Evolutionary conservation across 169 alveolate species (phyloP).

Genomic region (Plasmodium gonderi): DNA sequence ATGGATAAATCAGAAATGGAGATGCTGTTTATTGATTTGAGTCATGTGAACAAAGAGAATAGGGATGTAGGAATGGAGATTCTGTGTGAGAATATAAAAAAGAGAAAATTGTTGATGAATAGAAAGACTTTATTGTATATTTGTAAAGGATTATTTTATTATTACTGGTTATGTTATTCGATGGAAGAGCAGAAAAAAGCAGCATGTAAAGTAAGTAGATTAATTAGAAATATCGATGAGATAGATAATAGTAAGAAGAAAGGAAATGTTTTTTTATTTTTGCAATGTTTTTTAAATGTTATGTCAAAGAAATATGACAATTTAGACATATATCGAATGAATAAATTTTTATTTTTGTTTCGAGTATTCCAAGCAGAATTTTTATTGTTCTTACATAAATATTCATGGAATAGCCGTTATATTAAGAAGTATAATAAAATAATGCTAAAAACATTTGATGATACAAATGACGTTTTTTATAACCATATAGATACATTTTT

Average conservation of each 20-base stretch:
- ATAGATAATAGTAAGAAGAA: background rate
- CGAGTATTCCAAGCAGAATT: constrained; percentile 51
- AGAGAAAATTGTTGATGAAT: background rate
- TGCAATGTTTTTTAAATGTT: constrained; percentile 27
- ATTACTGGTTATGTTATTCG: constrained; percentile 68
- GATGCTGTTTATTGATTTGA: constrained; percentile 8
- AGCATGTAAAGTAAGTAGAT: constrained; percentile 44
- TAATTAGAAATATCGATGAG: constrained; percentile 21
- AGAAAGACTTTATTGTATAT: constrained; percentile 4
- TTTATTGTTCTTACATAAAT: constrained; percentile 33
- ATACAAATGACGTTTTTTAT: constrained; percentile 29
- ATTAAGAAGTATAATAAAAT: constrained; percentile 42
- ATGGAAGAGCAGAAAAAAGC: constrained; percentile 25
- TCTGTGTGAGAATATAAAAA: constrained; percentile 12
- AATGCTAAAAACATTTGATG: constrained; percentile 20
- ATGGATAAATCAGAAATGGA: constrained; percentile 12
- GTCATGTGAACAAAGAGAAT: constrained; percentile 46
- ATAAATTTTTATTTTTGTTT: constrained; percentile 50
- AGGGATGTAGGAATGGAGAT: constrained; percentile 26
- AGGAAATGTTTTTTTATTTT: constrained; percentile 17
- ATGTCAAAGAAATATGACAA: constrained; percentile 51
- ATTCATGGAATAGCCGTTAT: constrained; percentile 31
- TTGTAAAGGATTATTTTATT: constrained; percentile 54
- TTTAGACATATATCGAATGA: constrained; percentile 36
- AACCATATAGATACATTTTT: constrained; percentile 49